Base-by-base conservation (phyloP, 1,139 yeast species). In the Blastobotrys ciferrii region DNA sequence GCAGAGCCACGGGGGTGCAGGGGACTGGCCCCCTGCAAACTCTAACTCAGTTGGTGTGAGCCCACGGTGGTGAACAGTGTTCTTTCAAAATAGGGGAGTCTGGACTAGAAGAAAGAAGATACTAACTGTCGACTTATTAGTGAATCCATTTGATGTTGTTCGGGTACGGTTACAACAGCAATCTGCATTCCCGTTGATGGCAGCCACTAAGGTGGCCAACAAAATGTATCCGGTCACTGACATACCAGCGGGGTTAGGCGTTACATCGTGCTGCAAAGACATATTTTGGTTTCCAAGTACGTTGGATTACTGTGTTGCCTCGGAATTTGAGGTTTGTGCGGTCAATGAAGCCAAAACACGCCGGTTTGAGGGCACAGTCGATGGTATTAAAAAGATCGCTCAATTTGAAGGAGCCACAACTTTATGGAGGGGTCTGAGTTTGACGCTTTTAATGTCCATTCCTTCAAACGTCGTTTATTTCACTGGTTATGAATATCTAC, bases 391-490 rank as follows among this genome's bases (percentile, higher is more conserved):
- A 4, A 77, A 78, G 47, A 88, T 91, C 28, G 74, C 82, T 1
- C 70, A 74, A 30, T 73, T 77, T 40, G 98, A 92, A 66, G 98
- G 98, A 0, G 32, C 80, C 0, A 51, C 75, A 1, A 84, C 96
- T 0, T 72, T 94, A 17, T 92, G 97, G 95, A 72, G 98, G 45
- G 98, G 98, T 0, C 75, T 94, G 32, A 79, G 94, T 0, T 67
- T 92, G 25, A 88, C 95, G 0, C 69, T 92, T 13, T 56, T 88
- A 18, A 94, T 92, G 96, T 88, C 97, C 0, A 73, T 91, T 0
- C 99, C 99, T 0, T 80, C 97, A 1, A 92, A 91, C 60, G 87
- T 92, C 50, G 92, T 92, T 5, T 94, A 92, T 64, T 92, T 89
- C 68, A 86, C 95, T 2, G 96, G 98, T 0, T 92, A 92, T 64